Evolutionary conservation across 495 filamentous ascomycete species (phyloP), one percentile per base, ranked within the genome.

Genomic region (Annulohypoxylon stygium): DNA sequence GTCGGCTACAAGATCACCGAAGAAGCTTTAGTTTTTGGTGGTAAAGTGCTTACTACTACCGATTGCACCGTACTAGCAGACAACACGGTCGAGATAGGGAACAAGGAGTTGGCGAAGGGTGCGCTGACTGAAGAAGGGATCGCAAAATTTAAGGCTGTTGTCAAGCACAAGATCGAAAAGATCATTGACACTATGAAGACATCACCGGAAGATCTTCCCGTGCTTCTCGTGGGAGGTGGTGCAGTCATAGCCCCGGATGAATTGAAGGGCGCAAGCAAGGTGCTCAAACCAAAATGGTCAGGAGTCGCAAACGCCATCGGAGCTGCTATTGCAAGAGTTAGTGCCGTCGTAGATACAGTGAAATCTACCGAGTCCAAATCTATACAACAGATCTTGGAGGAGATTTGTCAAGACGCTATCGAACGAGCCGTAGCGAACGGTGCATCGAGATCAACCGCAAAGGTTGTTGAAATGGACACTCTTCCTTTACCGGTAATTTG

Each of bases 241-340:
- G 78, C 78, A n/a, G 76, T 84, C 7, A 80, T 85, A 26, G 69
- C 78, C 25, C 78, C 73, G 9, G 75, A 79, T 3, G 63, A 77
- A 10, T 67, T 84, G 5, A 71, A 74, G 16, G 81, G 80, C 5
- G 81, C 78, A 2, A 79, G 72, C n/a, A 76, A 67, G 50, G 73
- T 83, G 59, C 82, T 81, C 60, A 82, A 78, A 68, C 85, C 82
- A 0, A 69, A 79, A 43, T 80, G 70, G 69, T 76, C 78, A 4
- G 82, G 80, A n/a, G 84, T 88, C 8, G 87, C 86, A 0, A 89
- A 89, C 74, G 86, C 87, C 0, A 85, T 89, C 41, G 86, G 87
- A 4, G 86, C 87, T 51, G 81, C 81, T 0, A 79, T 77, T 12
- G 76, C 81, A 5, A 75, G 77, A 72, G 79, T 81, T 30, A 79